Evolutionary conservation across 768 basidiomycete genomes (phyloP).

Genomic region (Tulasnella sp.): DNA sequence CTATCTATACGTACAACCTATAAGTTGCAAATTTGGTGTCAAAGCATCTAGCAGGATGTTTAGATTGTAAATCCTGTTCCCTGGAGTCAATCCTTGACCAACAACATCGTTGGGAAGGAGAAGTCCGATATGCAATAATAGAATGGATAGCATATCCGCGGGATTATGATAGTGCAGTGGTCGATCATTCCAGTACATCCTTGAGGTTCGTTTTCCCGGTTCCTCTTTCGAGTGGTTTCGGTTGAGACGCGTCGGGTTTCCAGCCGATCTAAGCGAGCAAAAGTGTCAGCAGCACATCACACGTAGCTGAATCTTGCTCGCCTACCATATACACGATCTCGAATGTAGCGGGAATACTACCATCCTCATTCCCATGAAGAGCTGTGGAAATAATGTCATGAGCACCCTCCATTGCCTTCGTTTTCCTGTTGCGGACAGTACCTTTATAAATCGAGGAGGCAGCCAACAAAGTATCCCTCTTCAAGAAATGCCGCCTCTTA

Average conservation of each 20-base stretch:
- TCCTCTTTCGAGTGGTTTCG: conserved; percentile 53
- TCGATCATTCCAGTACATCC: conserved; percentile 37
- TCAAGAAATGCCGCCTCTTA: conserved; percentile 61
- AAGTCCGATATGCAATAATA: no score
- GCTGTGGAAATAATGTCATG: conserved; percentile 33
- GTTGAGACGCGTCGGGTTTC: conserved; percentile 61
- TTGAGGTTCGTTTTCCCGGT: conserved; percentile 49
- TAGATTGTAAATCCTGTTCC: no score
- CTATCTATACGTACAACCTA: background rate
- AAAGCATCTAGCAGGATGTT: no score
- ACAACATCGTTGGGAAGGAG: no score
- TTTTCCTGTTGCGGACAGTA: conserved; percentile 22
- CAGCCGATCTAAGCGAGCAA: conserved; percentile 53
- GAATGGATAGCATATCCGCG: conserved; percentile 2
- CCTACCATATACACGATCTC: conserved; percentile 95
- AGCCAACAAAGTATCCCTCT: conserved; percentile 79
- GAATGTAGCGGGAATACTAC: conserved; percentile 85
- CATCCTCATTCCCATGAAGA: conserved; percentile 74
- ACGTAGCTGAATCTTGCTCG: no score
- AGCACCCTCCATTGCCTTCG: background rate
- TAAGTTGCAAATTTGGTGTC: no score
- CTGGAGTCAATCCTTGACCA: no score
- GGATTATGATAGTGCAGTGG: conserved; percentile 16
- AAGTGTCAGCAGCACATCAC: conserved; percentile 17
- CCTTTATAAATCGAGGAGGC: conserved; percentile 92